Evolutionary conservation across 2,329 filamentous ascomycete genomes (phyloP).

Genomic region (Penicillium sp.): DNA sequence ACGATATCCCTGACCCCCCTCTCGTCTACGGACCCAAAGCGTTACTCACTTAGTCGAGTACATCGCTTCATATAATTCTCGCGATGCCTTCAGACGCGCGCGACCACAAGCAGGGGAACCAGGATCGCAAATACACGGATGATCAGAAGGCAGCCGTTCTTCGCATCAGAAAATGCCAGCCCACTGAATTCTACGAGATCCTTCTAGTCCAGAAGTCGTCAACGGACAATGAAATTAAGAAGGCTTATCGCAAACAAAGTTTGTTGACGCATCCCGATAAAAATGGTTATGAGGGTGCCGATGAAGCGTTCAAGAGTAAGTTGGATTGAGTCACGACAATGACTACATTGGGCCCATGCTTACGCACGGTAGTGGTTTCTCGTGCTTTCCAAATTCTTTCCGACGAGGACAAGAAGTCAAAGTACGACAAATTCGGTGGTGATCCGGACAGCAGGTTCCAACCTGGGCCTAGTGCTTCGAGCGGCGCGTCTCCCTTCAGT

Average conservation of each 20-base stretch:
- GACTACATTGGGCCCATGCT: background rate
- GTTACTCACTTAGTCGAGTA: background rate
- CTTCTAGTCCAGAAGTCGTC: conserved; percentile 69
- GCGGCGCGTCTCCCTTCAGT: conserved; percentile 44
- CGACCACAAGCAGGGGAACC: conserved; percentile 53
- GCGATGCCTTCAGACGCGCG: conserved; percentile 47
- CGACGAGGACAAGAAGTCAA: conserved; percentile 88
- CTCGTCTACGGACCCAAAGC: background rate
- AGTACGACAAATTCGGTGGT: conserved; percentile 84
- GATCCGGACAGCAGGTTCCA: conserved; percentile 90
- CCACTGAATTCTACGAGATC: conserved; percentile 96
- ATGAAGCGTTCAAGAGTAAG: conserved; percentile 93
- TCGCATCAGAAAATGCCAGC: conserved; percentile 78
- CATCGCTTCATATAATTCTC: background rate
- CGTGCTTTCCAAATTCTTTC: conserved; percentile 90
- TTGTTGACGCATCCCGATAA: conserved; percentile 97
- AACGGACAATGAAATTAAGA: conserved; percentile 87
- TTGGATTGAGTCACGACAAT: conserved; percentile 17
- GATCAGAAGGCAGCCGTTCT: conserved; percentile 92
- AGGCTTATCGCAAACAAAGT: conserved; percentile 93
- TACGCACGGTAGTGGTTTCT: conserved; percentile 67
- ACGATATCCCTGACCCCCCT: conserved; percentile 2
- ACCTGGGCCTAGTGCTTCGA: conserved; percentile 45
- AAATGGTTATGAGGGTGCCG: conserved; percentile 92
- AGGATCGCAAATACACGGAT: conserved; percentile 68